Base-by-base conservation (phyloP, 257 asterid genomes). In the Lycium ferocissimum region DNA sequence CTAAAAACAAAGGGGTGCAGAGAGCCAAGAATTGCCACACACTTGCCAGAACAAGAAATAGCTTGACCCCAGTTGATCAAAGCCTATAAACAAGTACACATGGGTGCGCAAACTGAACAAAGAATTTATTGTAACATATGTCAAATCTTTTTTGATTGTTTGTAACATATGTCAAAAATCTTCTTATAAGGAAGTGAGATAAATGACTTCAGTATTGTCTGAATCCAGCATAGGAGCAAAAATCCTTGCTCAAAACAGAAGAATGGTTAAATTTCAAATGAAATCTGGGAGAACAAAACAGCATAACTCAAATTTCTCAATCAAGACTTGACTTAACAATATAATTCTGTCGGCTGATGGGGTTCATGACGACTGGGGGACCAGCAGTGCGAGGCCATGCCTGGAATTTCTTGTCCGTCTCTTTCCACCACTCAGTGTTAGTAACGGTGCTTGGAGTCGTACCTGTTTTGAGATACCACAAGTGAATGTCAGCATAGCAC, bases 341-440 rank as follows among this genome's bases (percentile, higher is more conserved):
- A 91, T 92, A 96, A 85, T 96, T 96, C 72, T 96, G 99, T 89
- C 98, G 98, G 89, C 94, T 92, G 89, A 96, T 91, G 87, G 99
- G 99, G 90, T 96, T 96, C 98, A 96, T 94, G 87, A 94, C 98
- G 69, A 96, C 98, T 0, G 98, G 99, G 6, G 99, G 98, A 57
- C 99, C 98, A 15, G 99, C 99, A 86, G 98, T 93, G n/a, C 98
- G 97, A 75, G 99, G 99, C 99, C 98, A 96, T 58, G 98, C 99
- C 92, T 92, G 96, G 82, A 96, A 89, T 93, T 94, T 93, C 71
- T 92, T 94, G 92, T 96, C 99, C 0, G 99, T 96, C 89, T 91
- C 98, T 79, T 71, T 88, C 92, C 73, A 84, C 99, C 99, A 96
- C 1, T 92, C 97, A 37, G 91, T 91, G 85, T 35, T 84, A 18